Percentiles rank a stretch among this genome's conserved stretches.
phyloP scores from a whole-genome alignment of 2,329 filamentous ascomycete genomes.

The Xenosphaeropsis pyriputrescens region DNA sequence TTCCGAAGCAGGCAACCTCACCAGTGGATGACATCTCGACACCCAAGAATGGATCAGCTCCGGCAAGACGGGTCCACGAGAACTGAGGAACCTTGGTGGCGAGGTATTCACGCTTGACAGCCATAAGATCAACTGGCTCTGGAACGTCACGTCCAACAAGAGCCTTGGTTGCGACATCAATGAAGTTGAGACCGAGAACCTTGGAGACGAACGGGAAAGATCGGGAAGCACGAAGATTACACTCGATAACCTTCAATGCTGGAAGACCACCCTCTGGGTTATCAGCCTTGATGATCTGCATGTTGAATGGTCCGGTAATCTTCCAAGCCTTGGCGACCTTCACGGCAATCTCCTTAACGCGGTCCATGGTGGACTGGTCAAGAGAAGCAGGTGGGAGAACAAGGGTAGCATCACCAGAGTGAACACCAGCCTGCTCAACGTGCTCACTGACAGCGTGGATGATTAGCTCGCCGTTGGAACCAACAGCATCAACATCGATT shows the following conservation, averaged over 20 bases:
- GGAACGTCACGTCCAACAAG: conserved; percentile 78
- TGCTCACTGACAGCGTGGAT: conserved; percentile 91
- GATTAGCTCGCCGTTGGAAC: conserved; percentile 70
- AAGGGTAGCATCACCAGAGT: conserved; percentile 93
- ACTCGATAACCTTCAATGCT: conserved; percentile 90
- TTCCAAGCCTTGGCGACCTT: conserved; percentile 96
- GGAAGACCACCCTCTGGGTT: conserved; percentile 61
- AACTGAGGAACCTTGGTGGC: conserved; percentile 98
- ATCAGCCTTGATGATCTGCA: conserved; percentile 96
- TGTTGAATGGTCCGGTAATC: conserved; percentile 98
- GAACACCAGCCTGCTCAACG: conserved; percentile 91
- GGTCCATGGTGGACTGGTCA: conserved; percentile 61
- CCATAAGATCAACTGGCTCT: conserved; percentile 77
- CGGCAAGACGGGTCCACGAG: conserved; percentile 94
- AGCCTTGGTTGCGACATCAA: conserved; percentile 86
- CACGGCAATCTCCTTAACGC: conserved; percentile 87
- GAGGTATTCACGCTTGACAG: conserved; percentile 74
- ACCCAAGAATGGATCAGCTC: conserved; percentile 91
- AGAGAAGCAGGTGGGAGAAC: conserved; percentile 78
- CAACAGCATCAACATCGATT: conserved; percentile 92
- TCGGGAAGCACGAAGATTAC: conserved; percentile 90
- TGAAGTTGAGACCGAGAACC: conserved; percentile 92
- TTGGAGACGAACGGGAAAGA: conserved; percentile 99
- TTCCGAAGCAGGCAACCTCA: conserved; percentile 98
- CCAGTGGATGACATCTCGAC: conserved; percentile 96